These are phyloP conservation scores for Penicillium crustosum DNA, from an alignment of 2,329 filamentous ascomycete genomes.

Conservation along the genomic window DNA sequence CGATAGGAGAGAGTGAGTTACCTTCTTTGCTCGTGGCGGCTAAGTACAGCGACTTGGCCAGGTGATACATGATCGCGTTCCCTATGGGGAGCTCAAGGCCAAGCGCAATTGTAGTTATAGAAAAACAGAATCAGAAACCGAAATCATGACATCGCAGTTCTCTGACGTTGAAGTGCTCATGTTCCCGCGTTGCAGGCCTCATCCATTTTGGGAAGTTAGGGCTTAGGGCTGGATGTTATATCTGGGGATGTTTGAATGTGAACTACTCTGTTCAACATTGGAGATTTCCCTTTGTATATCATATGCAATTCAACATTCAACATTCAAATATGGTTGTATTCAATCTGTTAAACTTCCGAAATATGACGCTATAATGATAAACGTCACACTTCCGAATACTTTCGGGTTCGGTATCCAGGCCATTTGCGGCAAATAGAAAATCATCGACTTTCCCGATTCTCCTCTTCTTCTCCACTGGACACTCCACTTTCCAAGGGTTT, in stretches of 20 bases:
- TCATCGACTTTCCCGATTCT: slow-evolving; percentile 1
- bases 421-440: slow-evolving; percentile 4
- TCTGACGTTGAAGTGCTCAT: neutral
- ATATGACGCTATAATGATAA: neutral
- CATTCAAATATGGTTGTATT: neutral
- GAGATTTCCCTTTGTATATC: neutral
- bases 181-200: slow-evolving; percentile 17
- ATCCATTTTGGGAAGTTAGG: slow-evolving; percentile 30
- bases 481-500: slow-evolving; percentile 19
- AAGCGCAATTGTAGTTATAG: slow-evolving; percentile 10
- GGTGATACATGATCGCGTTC: slow-evolving; percentile 75
- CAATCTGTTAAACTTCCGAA: neutral
- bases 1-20: slow-evolving; percentile 34
- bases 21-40: slow-evolving; percentile 97
- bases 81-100: slow-evolving; percentile 20
- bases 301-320: neutral
- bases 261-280: neutral
- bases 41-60: slow-evolving; percentile 90
- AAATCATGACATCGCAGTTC: slow-evolving; percentile 25
- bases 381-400: neutral
- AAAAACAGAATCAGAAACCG: neutral
- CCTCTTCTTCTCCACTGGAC: slow-evolving; percentile 14
- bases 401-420: neutral
- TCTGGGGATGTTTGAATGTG: neutral
- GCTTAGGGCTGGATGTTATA: slow-evolving; percentile 21